Evolutionary conservation across 164 flowering plant genomes (phyloP), one percentile per base, ranked within the genome.

Genomic region (Stephania japonica): DNA sequence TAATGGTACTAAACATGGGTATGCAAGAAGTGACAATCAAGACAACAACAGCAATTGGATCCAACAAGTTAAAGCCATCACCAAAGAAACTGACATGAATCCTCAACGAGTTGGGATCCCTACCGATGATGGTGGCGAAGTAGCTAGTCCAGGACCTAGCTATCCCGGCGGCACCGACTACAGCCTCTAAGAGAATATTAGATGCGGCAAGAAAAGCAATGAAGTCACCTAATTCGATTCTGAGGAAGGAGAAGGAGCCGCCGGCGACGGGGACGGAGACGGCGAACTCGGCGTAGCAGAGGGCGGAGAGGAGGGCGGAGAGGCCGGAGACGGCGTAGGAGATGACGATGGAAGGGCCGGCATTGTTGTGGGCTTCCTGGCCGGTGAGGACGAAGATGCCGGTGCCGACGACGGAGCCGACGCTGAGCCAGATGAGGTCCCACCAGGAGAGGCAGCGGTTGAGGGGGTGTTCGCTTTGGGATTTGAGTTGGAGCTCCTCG

Each of bases 391-490:
- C 85, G 76, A 94, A 92, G 41, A 94, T 88, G 50, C 98, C 98
- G 2, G 98, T 86, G 14, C 98, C 97, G n/a, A 92, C 89, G 23
- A 94, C 97, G 26, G 91, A 80, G 69, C 97, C 97, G 76, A 92
- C 89, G 43, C 87, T 81, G 18, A 94, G 75, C 97, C 97, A 94
- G 5, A 84, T 75, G 0, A 94, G 78, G 76, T 94, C 98, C 94
- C 94, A 92, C 97, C 95, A 91, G 0, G 87, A 85, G 73, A 94
- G 86, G 79, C 95, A 92, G 25, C 74, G 77, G 9, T 73, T 78
- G 87, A 94, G 75, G 5, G 74, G 77, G 73, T 90, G 84, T 74
- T 86, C 86, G 77, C 92, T 88, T 67, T 77, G 80, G 11, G 62
- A 75, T 6, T 76, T 80, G 23, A 84, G 77, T 7, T 80, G 69